These are phyloP conservation scores for Fraxinus dipetala DNA, from an alignment of 305 asterid genomes.

Conservation along the genomic window DNA sequence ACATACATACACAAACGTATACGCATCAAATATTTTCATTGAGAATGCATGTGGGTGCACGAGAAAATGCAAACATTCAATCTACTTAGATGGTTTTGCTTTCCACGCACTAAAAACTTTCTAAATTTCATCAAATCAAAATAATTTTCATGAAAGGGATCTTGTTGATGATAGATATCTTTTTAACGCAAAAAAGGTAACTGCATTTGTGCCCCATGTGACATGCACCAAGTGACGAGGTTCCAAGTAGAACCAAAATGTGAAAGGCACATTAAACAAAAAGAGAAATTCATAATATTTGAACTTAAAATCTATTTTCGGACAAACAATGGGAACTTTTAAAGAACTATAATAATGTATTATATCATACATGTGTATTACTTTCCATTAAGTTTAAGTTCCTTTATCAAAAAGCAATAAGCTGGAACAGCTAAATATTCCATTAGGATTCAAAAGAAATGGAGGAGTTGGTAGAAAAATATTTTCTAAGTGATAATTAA, in stretches of 20 bases:
- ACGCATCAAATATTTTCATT: background rate
- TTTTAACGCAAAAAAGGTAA: background rate
- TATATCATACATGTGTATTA: conserved; percentile 38
- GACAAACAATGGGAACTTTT: conserved; percentile 39
- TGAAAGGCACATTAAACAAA: conserved; percentile 11
- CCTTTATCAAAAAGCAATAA: conserved; percentile 27
- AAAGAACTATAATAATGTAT: conserved; percentile 27
- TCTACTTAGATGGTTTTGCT: background rate
- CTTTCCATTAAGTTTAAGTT: conserved; percentile 28
- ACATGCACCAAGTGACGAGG: conserved; percentile 25
- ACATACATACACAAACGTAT: background rate
- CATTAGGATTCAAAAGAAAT: conserved; percentile 26
- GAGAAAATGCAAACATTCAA: background rate
- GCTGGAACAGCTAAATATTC: conserved; percentile 46
- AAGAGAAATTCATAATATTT: conserved; percentile 20
- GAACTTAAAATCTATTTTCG: conserved; percentile 25
- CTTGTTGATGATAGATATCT: conserved; percentile 1
- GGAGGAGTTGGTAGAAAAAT: background rate
- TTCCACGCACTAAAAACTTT: background rate
- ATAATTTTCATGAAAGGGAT: background rate
- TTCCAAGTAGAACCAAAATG: conserved; percentile 6
- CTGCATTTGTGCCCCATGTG: conserved; percentile 38
- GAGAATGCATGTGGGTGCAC: background rate
- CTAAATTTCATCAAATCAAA: background rate
- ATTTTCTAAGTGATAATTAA: background rate